Percentiles rank a stretch among this genome's conserved stretches.
These are phyloP conservation scores for Striga asiatica DNA, from an alignment of 257 asterid genomes.

Conservation along the genomic window DNA sequence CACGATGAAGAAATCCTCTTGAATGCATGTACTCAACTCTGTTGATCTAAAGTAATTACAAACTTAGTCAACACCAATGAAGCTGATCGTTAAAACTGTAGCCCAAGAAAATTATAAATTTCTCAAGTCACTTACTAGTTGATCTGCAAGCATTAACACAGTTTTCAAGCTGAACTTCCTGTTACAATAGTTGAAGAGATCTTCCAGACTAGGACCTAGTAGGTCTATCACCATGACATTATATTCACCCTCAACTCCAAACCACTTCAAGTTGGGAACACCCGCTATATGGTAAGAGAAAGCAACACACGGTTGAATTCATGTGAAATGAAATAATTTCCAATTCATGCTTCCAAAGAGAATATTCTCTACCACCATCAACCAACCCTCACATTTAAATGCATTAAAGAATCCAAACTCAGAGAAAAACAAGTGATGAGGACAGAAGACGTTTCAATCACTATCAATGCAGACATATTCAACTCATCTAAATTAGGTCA, in stretches of 20 bases:
- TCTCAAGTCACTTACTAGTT: conserved; percentile 44
- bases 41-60: conserved; percentile 42
- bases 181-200: conserved; percentile 77
- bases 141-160: conserved; percentile 90
- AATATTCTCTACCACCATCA: too few species aligned
- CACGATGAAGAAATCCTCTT: conserved; percentile 97
- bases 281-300: conserved; percentile 47
- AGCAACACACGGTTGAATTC: conserved; percentile 13
- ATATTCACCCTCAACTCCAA: conserved; percentile 72
- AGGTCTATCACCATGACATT: conserved; percentile 92
- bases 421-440: background rate
- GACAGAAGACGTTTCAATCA: background rate
- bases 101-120: conserved; percentile 1
- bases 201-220: conserved; percentile 92
- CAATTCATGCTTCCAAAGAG: conserved; percentile 12
- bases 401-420: conserved; percentile 8
- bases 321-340: background rate
- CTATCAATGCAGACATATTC: background rate
- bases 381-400: conserved; percentile 5
- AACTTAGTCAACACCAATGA: conserved; percentile 5
- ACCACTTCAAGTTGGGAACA: conserved; percentile 86
- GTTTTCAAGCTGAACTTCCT: conserved; percentile 75
- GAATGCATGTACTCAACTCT: conserved; percentile 95
- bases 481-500: too few species aligned
- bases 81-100: conserved; percentile 13